Evolutionary conservation across 2,329 filamentous ascomycete genomes (phyloP), one percentile per base, ranked within the genome.

Genomic region (Diaporthe ampelina): DNA sequence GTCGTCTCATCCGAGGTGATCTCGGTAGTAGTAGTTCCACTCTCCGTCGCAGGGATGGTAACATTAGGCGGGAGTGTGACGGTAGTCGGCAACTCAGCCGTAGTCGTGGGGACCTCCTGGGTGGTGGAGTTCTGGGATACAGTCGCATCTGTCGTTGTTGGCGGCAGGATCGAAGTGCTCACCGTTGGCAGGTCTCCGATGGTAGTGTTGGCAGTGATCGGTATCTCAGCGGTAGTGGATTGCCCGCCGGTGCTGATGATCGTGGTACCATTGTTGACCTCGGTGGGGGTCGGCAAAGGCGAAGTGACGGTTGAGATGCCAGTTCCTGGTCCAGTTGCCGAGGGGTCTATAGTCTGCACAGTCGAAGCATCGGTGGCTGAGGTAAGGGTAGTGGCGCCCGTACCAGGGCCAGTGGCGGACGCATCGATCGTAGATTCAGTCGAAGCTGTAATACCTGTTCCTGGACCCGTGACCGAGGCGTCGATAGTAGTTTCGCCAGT

Each of bases 1-100:
- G 85, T 82, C 1, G 83, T 83, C 50, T 86, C 84, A 2, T 85
- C 85, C 52, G 82, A 84, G 26, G 84, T 86, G 24, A 83, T 80
- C 40, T 63, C n/a, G 19, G 57, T 35, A 9, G 59, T 43, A 32
- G 59, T 43, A 32, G 74, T 75, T 40, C 65, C 52, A 6, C 72
- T 50, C 21, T 70, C 58, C 17, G 72, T 59, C 15, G 26, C n/a
- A 17, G 69, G 17, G 15, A 52, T 32, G 6, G 75, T 75, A 37
- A 48, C 63, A 29, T 68, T 70, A 35, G 73, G 63, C 26, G 74
- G 58, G 19, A 73, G n/a, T 8, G 75, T 67, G 21, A 75, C 45
- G 24, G 73, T 76, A 13, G 69, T 75, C 21, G 70, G 58, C 57
- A 74, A 68, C 24, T 75, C 74, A 11, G 56, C 29, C 24, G 76